phyloP scores from a whole-genome alignment of 192 early-diverging fungal genomes.

The Funneliformis mosseae region DNA sequence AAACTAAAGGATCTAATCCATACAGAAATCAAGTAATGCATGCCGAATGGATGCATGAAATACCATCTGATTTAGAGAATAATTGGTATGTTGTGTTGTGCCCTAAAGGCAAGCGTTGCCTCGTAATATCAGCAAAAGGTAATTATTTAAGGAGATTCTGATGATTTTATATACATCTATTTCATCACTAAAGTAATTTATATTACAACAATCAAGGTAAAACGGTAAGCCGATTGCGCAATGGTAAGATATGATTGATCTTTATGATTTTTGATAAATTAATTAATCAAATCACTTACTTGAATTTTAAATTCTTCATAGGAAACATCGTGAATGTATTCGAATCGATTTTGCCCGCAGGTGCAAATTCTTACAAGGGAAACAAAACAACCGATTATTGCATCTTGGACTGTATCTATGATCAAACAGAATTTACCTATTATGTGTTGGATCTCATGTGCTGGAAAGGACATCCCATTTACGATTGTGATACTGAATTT shows the following conservation, averaged over 20 bases:
- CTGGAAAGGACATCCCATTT: conserved; percentile 62
- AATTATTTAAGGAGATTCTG: conserved; percentile 34
- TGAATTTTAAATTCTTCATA: conserved; percentile 17
- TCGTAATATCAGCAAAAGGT: conserved; percentile 57
- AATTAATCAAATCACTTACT: not conserved
- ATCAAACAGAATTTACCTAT: conserved; percentile 50
- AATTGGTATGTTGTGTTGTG: conserved; percentile 57
- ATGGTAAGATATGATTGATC: conserved; percentile 28
- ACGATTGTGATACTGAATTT: conserved; percentile 65
- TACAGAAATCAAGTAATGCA: conserved; percentile 62
- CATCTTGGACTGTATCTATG: conserved; percentile 62
- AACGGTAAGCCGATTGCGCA: conserved; percentile 40
- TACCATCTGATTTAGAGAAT: conserved; percentile 52
- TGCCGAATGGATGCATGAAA: conserved; percentile 52
- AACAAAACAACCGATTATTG: conserved; percentile 58
- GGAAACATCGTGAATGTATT: conserved; percentile 46
- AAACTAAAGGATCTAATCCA: conserved; percentile 39
- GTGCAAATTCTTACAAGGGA: conserved; percentile 48
- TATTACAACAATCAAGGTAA: conserved; percentile 32
- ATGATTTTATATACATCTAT: conserved; percentile 32
- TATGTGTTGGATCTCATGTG: conserved; percentile 65
- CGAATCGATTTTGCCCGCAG: conserved; percentile 57
- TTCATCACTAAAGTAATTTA: not conserved
- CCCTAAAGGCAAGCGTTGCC: conserved; percentile 59
- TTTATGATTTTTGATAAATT: not conserved